Conservation (phyloP, 345 rosid genomes). For the Aethionema arabicum region DNA sequence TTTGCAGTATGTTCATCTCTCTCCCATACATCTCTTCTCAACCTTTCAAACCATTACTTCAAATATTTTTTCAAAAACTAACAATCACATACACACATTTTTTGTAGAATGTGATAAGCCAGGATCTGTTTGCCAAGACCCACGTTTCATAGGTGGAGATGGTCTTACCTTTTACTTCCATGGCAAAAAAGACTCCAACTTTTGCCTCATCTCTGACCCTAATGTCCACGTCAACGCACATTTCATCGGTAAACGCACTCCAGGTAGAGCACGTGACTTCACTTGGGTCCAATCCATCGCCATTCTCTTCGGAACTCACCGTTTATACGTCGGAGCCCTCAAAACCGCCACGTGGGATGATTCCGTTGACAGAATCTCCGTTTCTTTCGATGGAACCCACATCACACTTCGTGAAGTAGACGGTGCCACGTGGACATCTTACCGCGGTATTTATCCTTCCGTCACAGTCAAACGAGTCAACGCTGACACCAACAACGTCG, state of each 20-base stretch:
- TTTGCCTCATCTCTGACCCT: slow-evolving; percentile 52
- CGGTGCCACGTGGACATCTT: slow-evolving; percentile 42
- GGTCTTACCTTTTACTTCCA: slow-evolving; percentile 75
- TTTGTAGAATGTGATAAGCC: slow-evolving; percentile 53
- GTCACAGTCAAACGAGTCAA: slow-evolving; percentile 40
- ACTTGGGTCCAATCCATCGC: slow-evolving; percentile 62
- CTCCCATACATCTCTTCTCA: background rate
- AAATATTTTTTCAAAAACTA: no score
- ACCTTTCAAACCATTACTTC: no score
- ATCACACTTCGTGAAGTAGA: slow-evolving; percentile 34
- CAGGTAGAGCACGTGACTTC: slow-evolving; percentile 57
- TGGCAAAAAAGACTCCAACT: slow-evolving; percentile 57
- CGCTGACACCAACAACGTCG: slow-evolving; percentile 42
- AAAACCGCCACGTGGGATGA: slow-evolving; percentile 62
- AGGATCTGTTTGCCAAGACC: slow-evolving; percentile 67
- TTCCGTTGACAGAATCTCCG: slow-evolving; percentile 41
- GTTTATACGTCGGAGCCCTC: slow-evolving; percentile 47
- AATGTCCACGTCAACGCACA: slow-evolving; percentile 57
- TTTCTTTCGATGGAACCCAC: slow-evolving; percentile 42
- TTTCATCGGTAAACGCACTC: slow-evolving; percentile 51
- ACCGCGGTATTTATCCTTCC: slow-evolving; percentile 21
- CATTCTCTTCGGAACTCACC: slow-evolving; percentile 51
- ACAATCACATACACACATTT: no score
- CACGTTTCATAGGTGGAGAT: slow-evolving; percentile 65
- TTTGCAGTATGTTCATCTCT: slow-evolving; percentile 47